Evolutionary conservation across 2,329 filamentous ascomycete genomes (phyloP).

Genomic region (Colletotrichum siamense): DNA sequence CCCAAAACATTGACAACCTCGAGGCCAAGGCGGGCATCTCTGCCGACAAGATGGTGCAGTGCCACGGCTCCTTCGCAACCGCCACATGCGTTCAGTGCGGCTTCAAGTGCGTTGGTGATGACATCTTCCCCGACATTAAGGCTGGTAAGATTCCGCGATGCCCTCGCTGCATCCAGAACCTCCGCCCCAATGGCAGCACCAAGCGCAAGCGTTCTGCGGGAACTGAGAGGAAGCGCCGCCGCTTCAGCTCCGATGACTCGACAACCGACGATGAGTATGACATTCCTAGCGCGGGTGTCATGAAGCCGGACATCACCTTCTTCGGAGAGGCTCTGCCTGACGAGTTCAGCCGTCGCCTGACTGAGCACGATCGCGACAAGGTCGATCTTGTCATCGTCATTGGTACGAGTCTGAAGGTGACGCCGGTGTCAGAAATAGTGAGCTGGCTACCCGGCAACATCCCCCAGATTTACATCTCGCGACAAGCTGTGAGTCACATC

Average conservation of each 20-base stretch:
- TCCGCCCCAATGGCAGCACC: slow-evolving; percentile 38
- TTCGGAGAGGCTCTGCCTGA: slow-evolving; percentile 91
- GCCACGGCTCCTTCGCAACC: slow-evolving; percentile 94
- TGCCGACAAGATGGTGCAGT: slow-evolving; percentile 86
- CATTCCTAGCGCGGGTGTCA: slow-evolving; percentile 75
- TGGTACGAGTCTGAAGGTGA: slow-evolving; percentile 94
- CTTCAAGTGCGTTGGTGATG: slow-evolving; percentile 74
- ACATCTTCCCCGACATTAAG: slow-evolving; percentile 81
- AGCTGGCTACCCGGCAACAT: slow-evolving; percentile 79
- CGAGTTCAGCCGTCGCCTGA: slow-evolving; percentile 80
- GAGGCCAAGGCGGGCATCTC: slow-evolving; percentile 85
- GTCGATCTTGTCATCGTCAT: slow-evolving; percentile 95
- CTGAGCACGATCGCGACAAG: slow-evolving; percentile 78
- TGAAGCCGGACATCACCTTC: slow-evolving; percentile 98
- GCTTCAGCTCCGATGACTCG: slow-evolving; percentile 40
- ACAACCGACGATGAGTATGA: slow-evolving; percentile 53
- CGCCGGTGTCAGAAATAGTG: slow-evolving; percentile 91
- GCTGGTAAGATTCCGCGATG: slow-evolving; percentile 80
- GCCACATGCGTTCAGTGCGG: slow-evolving; percentile 87
- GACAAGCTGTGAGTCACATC: slow-evolving; percentile 84
- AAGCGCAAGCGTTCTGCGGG: slow-evolving; percentile 48
- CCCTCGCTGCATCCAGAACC: slow-evolving; percentile 66
- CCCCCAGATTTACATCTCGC: slow-evolving; percentile 89
- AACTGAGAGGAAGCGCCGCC: slow-evolving; percentile 42
- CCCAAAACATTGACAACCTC: slow-evolving; percentile 98